Evolutionary conservation across 1,284 basidiomycete species (phyloP).

Genomic region (Pascua guehoae): DNA sequence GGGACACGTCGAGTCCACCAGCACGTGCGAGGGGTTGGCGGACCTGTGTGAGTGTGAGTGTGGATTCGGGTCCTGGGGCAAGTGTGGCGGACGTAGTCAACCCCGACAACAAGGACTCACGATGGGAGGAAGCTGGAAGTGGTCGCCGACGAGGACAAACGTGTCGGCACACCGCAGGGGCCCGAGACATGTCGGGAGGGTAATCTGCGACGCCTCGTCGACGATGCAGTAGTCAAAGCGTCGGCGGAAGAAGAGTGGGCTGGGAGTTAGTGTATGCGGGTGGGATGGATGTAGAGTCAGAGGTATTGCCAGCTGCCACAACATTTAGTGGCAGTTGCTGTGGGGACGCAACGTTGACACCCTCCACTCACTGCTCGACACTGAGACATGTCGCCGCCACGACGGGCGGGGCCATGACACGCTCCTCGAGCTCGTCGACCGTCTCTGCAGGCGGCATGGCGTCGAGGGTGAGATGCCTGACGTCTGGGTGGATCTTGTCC

Average conservation of each 20-base stretch:
- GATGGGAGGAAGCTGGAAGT: constrained; percentile 91
- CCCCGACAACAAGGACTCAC: constrained; percentile 51
- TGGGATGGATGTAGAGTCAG: too few relatives aligned
- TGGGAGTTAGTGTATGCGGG: constrained; percentile 39
- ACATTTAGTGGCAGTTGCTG: background rate
- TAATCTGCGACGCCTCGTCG: constrained; percentile 97
- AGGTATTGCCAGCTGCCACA: too few relatives aligned
- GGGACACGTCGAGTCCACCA: constrained; percentile 80
- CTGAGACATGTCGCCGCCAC: constrained; percentile 93
- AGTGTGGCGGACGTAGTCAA: too few relatives aligned
- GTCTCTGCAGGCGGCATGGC: constrained; percentile 58
- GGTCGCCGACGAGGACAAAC: constrained; percentile 94
- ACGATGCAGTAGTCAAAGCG: constrained; percentile 96
- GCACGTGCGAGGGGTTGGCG: constrained; percentile 72
- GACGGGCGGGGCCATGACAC: constrained; percentile 79
- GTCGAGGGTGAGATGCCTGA: constrained; percentile 66
- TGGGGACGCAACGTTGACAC: background rate
- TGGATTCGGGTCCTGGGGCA: background rate
- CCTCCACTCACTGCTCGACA: constrained; percentile 74
- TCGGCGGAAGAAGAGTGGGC: constrained; percentile 76
- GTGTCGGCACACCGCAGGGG: constrained; percentile 83
- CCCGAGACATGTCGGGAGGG: constrained; percentile 89
- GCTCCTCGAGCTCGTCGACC: constrained; percentile 71
- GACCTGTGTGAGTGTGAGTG: constrained; percentile 56
- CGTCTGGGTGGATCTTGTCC: constrained; percentile 83